Evolutionary conservation across 2,329 filamentous ascomycete genomes (phyloP), one percentile per base, ranked within the genome.

Genomic region (Sporothrix pallida): DNA sequence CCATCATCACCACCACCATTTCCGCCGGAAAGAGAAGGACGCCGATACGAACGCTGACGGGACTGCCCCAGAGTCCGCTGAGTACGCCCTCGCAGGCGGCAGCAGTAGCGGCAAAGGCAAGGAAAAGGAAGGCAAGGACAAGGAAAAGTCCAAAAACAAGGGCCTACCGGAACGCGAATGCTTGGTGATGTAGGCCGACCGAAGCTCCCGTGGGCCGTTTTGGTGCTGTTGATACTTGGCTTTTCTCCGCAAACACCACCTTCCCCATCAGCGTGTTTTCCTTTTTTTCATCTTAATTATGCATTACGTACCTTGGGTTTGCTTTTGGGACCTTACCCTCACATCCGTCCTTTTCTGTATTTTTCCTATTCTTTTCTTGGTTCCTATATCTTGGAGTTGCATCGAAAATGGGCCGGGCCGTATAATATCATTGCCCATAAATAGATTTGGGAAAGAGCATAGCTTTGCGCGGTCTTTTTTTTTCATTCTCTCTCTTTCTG

Each of bases 111-210:
- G 10, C 8, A 60, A 6, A 4, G 68, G 23, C 54, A 74, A 63
- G 44, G 58, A 72, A 58, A 81, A 79, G 72, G 31, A 37, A 37
- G 76, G 72, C 1, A 76, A 76, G 54, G 76, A 76, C 1, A 76
- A 76, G 42, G 76, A 76, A 1, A 80, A 69, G 77, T 75, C 62
- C 23, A 75, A 75, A 6, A 70, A 56, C 52, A 77, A 74, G 70
- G 78, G 77, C 1, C 73, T 80, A 44, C 79, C 80, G 1, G 80
- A 81, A 71, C 76, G 80, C 65, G 80, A 80, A 74, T 81, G 80
- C 70, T 69, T 76, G 6, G 75, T 82, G n/a, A 80, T 81, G 78
- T 82, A 75, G 71, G 44, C 37, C 13, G 52, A 46, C 31, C 56
- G n/a, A 8, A 20, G 9, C 37, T 5, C 31, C 31, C 31, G 31